Conservation (phyloP, 225 moss, liverwort and hornwort genomes). For the Ulota crispa region DNA sequence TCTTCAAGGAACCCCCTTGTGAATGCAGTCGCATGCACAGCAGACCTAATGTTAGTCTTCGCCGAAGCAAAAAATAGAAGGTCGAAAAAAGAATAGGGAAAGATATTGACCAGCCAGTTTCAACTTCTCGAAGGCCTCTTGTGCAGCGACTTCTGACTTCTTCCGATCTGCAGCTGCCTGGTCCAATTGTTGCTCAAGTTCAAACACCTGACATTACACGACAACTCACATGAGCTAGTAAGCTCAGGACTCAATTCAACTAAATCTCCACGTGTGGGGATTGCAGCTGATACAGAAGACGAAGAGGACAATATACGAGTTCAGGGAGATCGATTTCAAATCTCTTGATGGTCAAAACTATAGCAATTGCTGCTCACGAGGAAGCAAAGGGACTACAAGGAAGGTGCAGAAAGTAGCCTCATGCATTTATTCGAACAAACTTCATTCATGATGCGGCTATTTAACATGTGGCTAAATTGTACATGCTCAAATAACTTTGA, state of each 20-base stretch:
- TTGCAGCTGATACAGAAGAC: constrained; percentile 1
- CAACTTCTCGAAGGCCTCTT: constrained; percentile 47
- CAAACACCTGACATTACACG: constrained; percentile 36
- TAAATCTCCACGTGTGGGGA: neutral
- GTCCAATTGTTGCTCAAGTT: constrained; percentile 50
- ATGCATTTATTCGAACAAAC: neutral
- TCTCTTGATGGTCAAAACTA: neutral
- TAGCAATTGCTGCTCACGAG: neutral
- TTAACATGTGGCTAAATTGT: neutral
- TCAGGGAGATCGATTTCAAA: neutral
- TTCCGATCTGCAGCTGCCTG: constrained; percentile 48
- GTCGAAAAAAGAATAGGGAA: neutral
- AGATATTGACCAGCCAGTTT: constrained; percentile 38
- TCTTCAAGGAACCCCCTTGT: neutral
- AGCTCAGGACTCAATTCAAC: neutral
- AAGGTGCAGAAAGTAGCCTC: neutral
- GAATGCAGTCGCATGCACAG: neutral
- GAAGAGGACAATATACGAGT: neutral
- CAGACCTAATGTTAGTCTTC: neutral
- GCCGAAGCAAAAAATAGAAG: neutral
- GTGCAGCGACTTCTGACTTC: constrained; percentile 40
- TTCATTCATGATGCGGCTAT: neutral
- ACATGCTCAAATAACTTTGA: neutral
- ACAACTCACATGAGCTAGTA: neutral
- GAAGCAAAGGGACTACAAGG: neutral